A percentile compares a stretch with the other conserved stretches of the same genome.
Conservation (phyloP, 2,329 filamentous ascomycete genomes). For the Coniochaeta sp. region DNA sequence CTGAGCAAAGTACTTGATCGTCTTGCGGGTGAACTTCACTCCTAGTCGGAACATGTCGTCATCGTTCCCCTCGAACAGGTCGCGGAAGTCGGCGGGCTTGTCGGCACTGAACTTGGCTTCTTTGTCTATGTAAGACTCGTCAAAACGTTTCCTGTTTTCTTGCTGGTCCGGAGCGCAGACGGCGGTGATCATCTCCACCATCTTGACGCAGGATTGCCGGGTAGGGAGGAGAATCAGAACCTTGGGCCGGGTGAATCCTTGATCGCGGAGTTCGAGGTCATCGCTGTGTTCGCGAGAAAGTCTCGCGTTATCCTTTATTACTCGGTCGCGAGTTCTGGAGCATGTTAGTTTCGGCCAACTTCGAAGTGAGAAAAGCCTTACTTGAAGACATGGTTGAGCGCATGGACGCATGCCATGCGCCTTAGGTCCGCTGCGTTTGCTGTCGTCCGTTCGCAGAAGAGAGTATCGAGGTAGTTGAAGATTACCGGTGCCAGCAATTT, state of each 20-base stretch:
- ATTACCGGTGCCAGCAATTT: conserved; percentile 62
- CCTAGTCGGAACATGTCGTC: conserved; percentile 96
- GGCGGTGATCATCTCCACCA: conserved; percentile 68
- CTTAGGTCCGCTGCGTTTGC: conserved; percentile 63
- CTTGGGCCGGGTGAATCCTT: conserved; percentile 93
- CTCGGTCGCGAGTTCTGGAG: conserved; percentile 69
- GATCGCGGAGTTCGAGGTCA: conserved; percentile 74
- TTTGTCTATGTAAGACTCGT: conserved; percentile 69
- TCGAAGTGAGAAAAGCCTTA: conserved; percentile 24
- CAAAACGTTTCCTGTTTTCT: conserved; percentile 89
- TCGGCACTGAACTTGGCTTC: conserved; percentile 62
- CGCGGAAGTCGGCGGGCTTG: conserved; percentile 78
- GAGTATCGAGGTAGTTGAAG: conserved; percentile 75
- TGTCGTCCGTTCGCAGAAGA: conserved; percentile 66
- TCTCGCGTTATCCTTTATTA: conserved; percentile 87
- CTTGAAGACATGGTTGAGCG: conserved; percentile 89
- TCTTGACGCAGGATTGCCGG: conserved; percentile 73
- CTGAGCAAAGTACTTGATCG: conserved; percentile 86
- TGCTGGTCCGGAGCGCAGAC: conserved; percentile 81
- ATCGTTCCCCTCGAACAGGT: conserved; percentile 89
- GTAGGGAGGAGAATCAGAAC: conserved; percentile 87
- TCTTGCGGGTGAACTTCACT: conserved; percentile 95
- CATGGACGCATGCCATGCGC: conserved; percentile 70
- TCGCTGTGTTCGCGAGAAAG: conserved; percentile 59
- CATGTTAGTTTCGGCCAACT: conserved; percentile 4